phyloP scores from a whole-genome alignment of 1,284 basidiomycete species.

The Cystobasidium sp. region DNA sequence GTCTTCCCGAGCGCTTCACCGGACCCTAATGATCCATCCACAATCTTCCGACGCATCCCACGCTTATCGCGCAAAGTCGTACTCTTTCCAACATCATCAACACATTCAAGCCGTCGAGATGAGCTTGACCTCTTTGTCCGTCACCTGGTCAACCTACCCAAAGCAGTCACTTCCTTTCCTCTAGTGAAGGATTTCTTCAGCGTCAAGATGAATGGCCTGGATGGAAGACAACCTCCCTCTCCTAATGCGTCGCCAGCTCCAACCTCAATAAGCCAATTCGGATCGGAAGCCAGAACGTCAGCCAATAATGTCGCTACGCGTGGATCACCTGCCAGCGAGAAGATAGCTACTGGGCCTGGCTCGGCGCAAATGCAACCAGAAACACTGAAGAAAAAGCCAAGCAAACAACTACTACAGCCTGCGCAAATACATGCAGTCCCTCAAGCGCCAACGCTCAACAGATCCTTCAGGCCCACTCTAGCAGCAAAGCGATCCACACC shows the following conservation, averaged over 20 bases:
- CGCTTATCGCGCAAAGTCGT: slow-evolving; percentile 47
- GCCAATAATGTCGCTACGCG: too few species aligned
- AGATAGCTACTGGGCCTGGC: background rate
- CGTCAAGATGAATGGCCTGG: slow-evolving; percentile 25
- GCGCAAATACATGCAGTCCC: background rate
- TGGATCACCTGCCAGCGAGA: too few species aligned
- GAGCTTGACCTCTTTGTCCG: slow-evolving; percentile 48
- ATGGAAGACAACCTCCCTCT: slow-evolving; percentile 1
- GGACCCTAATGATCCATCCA: slow-evolving; percentile 16
- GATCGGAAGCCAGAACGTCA: too few species aligned
- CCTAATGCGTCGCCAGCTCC: background rate
- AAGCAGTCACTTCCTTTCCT: slow-evolving; percentile 37
- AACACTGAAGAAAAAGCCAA: slow-evolving; percentile 20
- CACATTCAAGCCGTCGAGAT: slow-evolving; percentile 44
- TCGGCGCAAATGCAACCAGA: background rate
- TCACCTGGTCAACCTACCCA: slow-evolving; percentile 47
- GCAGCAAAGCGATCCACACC: slow-evolving; percentile 47
- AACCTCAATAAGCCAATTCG: background rate
- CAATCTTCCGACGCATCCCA: slow-evolving; percentile 45
- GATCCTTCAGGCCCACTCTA: slow-evolving; percentile 39
- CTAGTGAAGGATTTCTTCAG: slow-evolving; percentile 49
- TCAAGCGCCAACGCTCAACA: background rate
- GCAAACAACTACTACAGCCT: slow-evolving; percentile 8
- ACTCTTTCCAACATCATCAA: slow-evolving; percentile 46
- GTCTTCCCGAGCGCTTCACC: slow-evolving; percentile 46